Evolutionary conservation across 495 filamentous ascomycete species (phyloP).

Genomic region (Xylaria longipes): DNA sequence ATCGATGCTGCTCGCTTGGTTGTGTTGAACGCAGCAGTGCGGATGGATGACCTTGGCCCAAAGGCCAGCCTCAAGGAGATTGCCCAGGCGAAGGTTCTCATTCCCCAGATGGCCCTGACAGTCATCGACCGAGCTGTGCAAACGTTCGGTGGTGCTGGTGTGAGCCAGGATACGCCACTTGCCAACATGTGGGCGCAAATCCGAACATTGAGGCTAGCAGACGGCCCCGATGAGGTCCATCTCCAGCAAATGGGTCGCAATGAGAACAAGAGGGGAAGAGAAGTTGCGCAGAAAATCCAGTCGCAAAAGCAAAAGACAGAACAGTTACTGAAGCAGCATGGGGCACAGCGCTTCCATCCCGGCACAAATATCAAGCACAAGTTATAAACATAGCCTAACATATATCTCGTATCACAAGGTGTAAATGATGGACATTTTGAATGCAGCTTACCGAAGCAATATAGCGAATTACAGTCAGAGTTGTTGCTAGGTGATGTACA

Average conservation of each 20-base stretch:
- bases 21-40: conserved; percentile 87
- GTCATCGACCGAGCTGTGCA: conserved; percentile 91
- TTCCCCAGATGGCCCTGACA: conserved; percentile 74
- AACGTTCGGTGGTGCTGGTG: conserved; percentile 82
- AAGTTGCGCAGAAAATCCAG: conserved; percentile 66
- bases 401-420: neutral
- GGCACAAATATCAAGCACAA: conserved; percentile 60
- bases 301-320: conserved; percentile 70
- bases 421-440: conserved; percentile 10
- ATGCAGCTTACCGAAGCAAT: neutral
- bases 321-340: conserved; percentile 67
- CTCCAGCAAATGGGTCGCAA: conserved; percentile 86
- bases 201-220: conserved; percentile 82
- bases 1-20: conserved; percentile 87
- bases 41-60: conserved; percentile 82
- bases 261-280: conserved; percentile 75
- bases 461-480: neutral
- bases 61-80: conserved; percentile 85
- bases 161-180: conserved; percentile 89
- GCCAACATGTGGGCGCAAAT: conserved; percentile 86
- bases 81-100: conserved; percentile 84
- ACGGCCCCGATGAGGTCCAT: conserved; percentile 94
- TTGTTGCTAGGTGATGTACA: neutral
- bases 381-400: conserved; percentile 43
- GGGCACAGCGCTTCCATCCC: conserved; percentile 55